phyloP scores from a whole-genome alignment of 2,329 filamentous ascomycete genomes.

The Neofusicoccum laricinum region DNA sequence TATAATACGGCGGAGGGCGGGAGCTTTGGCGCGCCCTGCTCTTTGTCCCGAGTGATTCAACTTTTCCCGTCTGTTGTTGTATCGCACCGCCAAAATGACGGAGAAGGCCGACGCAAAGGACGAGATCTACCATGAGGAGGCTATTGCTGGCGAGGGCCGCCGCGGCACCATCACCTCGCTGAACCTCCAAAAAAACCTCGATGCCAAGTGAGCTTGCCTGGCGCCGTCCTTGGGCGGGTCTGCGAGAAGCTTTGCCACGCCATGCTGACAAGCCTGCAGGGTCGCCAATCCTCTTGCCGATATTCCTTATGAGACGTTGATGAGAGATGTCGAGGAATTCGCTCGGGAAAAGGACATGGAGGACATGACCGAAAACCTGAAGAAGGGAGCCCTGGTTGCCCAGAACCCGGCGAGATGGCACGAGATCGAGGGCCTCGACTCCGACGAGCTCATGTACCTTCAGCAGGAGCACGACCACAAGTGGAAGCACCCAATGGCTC shows the following conservation, averaged over 20 bases:
- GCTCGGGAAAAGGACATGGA: constrained; percentile 57
- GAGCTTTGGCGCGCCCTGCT: not conserved
- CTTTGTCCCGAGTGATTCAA: not conserved
- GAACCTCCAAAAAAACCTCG: constrained; percentile 20
- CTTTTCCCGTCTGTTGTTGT: not conserved
- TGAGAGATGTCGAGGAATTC: constrained; percentile 60
- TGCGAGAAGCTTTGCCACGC: not conserved
- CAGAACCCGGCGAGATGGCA: constrained; percentile 49
- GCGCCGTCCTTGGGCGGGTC: not conserved
- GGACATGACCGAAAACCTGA: constrained; percentile 58
- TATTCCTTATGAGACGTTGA: constrained; percentile 49
- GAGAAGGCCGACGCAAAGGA: constrained; percentile 13
- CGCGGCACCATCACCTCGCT: constrained; percentile 20
- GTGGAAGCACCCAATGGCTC: constrained; percentile 61
- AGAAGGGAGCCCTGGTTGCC: constrained; percentile 70
- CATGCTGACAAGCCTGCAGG: not conserved
- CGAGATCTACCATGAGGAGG: constrained; percentile 24
- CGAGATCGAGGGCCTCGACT: constrained; percentile 60
- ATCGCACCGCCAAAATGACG: not conserved
- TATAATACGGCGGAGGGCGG: not conserved
- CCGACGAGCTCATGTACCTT: constrained; percentile 60
- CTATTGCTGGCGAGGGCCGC: constrained; percentile 16
- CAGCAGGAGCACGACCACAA: constrained; percentile 63
- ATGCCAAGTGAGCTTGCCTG: constrained; percentile 20
- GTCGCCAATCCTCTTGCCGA: constrained; percentile 53